Evolutionary conservation across 106 monocot genomes (phyloP), one percentile per base, ranked within the genome.

Genomic region (Agapanthus africanus): DNA sequence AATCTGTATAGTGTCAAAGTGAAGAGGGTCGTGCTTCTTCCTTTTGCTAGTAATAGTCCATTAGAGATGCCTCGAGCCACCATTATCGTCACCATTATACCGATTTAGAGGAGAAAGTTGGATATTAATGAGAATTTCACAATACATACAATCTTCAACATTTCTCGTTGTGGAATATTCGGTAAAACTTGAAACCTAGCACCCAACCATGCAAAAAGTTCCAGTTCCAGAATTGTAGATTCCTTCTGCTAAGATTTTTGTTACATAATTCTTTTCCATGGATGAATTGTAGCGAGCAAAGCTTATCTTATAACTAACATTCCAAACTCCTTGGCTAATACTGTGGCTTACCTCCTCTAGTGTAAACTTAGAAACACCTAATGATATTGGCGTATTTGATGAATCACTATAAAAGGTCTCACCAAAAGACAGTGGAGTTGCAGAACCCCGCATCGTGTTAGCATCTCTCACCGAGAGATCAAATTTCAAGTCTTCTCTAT

Each of bases 41-140:
- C 85, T 85, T 68, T 57, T 82, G 77, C 88, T 92, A 41, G 54
- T 80, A 56, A 92, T 81, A 5, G 74, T 70, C 4, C 92, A 88
- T 76, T 36, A 68, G 3, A 83, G 69, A 66, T 92, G 67, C 16
- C 42, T 67, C 16, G 44, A 44, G 27, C 15, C 31, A 44, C 46
- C 31, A 27, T 19, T 64, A 64, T 27, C 70, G n/a, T 76, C 78
- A 54, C 60, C 68, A 37, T 36, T 0, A 22, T 63, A 52, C 6
- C 59, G 41, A 74, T 88, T 67, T 68, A 81, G 37, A 41, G 88
- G 46, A 39, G 88, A 42, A 19, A 83, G 46, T 67, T 83, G 80
- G 16, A 83, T 42, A 26, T 63, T 68, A 28, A 92, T 69, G 35
- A 67, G 40, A 66, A 85, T 73, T 36, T 67, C 40, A 67, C 88